A percentile compares a stretch with the other conserved stretches of the same genome.
These are phyloP conservation scores for Chaetothyriales sp. DNA, from an alignment of 2,329 filamentous ascomycete genomes.

Conservation along the genomic window DNA sequence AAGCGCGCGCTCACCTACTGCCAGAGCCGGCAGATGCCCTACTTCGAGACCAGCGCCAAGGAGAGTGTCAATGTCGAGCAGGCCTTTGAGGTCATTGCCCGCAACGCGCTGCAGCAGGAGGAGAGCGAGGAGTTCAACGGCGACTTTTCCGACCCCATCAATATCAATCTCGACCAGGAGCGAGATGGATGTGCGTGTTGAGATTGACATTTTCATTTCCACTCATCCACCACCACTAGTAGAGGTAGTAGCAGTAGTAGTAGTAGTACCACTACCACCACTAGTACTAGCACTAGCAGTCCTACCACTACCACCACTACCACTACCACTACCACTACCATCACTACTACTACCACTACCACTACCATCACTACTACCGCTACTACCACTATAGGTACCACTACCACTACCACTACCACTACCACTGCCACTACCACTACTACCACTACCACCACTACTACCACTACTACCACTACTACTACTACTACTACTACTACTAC, in stretches of 20 bases:
- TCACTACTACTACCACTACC: no score
- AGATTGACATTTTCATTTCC: conserved; percentile 16
- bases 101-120: conserved; percentile 89
- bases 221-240: not conserved
- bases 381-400: not conserved
- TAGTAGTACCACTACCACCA: no score
- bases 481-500: not conserved
- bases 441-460: not conserved
- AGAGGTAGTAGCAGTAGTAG: not conserved
- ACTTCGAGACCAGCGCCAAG: conserved; percentile 98
- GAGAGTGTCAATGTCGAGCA: conserved; percentile 97
- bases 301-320: no score
- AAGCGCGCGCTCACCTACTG: conserved; percentile 97
- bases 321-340: no score
- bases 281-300: no score
- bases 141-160: conserved; percentile 95
- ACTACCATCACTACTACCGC: not conserved
- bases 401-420: not conserved
- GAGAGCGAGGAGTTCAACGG: conserved; percentile 96
- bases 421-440: not conserved
- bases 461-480: not conserved
- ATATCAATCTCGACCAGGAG: conserved; percentile 91
- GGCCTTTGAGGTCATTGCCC: conserved; percentile 80
- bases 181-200: conserved; percentile 88
- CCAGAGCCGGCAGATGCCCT: conserved; percentile 93